These are phyloP conservation scores for Mycena olivaceomarginata DNA, from an alignment of 768 basidiomycete species.

Conservation along the genomic window DNA sequence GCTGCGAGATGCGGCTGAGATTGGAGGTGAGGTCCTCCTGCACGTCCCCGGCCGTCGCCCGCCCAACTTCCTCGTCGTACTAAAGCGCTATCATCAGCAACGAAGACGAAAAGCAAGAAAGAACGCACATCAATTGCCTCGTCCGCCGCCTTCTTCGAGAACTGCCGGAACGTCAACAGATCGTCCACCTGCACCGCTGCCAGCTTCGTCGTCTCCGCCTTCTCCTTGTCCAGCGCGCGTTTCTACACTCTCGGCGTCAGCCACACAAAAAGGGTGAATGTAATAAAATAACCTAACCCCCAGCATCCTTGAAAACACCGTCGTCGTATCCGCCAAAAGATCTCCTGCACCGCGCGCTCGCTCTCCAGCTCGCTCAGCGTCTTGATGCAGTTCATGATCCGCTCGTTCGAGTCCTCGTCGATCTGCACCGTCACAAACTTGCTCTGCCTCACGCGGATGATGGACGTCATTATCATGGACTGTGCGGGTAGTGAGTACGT, in stretches of 20 bases:
- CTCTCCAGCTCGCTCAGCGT: constrained; percentile 89
- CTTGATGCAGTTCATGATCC: constrained; percentile 97
- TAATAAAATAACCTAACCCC: constrained; percentile 62
- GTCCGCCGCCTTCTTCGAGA: constrained; percentile 92
- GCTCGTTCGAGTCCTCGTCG: constrained; percentile 98
- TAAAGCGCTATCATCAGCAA: constrained; percentile 53
- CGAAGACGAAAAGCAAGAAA: too few relatives aligned
- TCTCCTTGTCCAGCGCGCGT: constrained; percentile 94
- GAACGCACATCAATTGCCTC: constrained; percentile 83
- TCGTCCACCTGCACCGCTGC: constrained; percentile 95
- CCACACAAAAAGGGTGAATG: background rate
- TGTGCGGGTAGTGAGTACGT: constrained; percentile 1
- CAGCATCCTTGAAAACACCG: constrained; percentile 97
- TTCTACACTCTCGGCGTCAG: constrained; percentile 69
- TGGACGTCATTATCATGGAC: constrained; percentile 97
- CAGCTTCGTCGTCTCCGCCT: constrained; percentile 80
- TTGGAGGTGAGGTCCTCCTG: constrained; percentile 97
- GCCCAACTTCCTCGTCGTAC: constrained; percentile 93
- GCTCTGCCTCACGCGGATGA: constrained; percentile 97
- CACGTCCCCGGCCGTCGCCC: constrained; percentile 88
- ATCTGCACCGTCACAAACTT: constrained; percentile 96
- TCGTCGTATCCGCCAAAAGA: constrained; percentile 91
- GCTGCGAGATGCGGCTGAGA: constrained; percentile 92
- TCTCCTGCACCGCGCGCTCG: constrained; percentile 74
- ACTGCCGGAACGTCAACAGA: constrained; percentile 92